Evolutionary conservation across 1,284 basidiomycete species (phyloP).

Genomic region (Moesziomyces antarcticus): DNA sequence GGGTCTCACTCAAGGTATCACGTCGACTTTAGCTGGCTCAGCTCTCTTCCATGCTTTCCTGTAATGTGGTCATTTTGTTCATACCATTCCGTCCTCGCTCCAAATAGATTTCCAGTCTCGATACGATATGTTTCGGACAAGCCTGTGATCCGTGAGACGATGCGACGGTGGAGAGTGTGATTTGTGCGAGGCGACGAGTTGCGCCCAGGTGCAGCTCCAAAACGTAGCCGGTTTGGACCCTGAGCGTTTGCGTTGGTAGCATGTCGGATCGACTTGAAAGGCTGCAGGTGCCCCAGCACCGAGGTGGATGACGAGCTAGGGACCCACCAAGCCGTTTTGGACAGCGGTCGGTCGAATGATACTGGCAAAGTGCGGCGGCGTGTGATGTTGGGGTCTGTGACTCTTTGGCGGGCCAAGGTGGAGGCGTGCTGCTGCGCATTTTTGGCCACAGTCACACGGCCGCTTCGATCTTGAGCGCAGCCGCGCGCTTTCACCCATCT

Average conservation of each 20-base stretch:
- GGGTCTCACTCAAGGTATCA: not conserved
- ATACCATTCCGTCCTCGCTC: slow-evolving; percentile 4
- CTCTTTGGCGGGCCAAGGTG: not conserved
- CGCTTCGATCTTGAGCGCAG: not conserved
- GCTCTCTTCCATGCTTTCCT: not conserved
- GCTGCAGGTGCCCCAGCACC: no score
- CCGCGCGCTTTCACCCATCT: not conserved
- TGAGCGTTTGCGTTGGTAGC: no score
- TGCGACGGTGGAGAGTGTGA: no score
- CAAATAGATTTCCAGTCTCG: slow-evolving; percentile 7
- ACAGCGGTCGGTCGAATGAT: not conserved
- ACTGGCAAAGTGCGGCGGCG: not conserved
- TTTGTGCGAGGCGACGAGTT: no score
- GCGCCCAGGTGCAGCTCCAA: no score
- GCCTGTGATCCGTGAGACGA: not conserved
- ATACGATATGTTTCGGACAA: not conserved
- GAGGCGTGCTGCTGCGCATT: not conserved
- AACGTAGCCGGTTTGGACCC: no score
- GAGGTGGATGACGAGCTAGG: no score
- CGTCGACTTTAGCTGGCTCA: no score
- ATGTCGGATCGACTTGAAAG: no score
- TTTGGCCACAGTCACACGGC: not conserved
- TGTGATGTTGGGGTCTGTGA: not conserved
- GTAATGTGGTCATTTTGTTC: slow-evolving; percentile 4
- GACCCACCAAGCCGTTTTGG: not conserved